Evolutionary conservation across 2,329 filamentous ascomycete genomes (phyloP), one percentile per base, ranked within the genome.

Genomic region (Fusarium sp.): DNA sequence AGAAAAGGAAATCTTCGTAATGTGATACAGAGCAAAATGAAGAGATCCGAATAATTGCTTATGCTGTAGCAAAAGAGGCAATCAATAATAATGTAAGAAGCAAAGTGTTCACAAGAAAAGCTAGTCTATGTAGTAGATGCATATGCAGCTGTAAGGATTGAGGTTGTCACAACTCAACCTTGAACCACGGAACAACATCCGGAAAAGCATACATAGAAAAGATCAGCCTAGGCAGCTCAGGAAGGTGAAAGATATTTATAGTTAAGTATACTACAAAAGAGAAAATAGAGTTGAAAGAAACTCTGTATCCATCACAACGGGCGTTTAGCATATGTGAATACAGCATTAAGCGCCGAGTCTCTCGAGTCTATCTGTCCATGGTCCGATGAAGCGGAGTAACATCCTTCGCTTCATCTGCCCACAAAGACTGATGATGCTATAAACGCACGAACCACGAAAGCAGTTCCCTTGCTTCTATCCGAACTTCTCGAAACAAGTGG

Each of bases 401-500:
- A 59, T 53, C 54, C 20, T 30, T 24, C 16, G 44, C 45, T 45
- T 52, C 44, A 47, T 68, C 51, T 54, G 45, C 42, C 46, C 59
- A 66, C 50, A 56, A 30, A 42, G 43, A 47, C 46, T 46, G 57
- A 67, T 67, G 67, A 51, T 65, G 63, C 60, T 66, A 68, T 60
- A 57, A 47, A 56, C 25, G 54, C 46, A 59, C 32, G 53, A 56
- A 63, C 59, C 61, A 62, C 34, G 46, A 20, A 42, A 45, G 40
- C 16, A 34, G 27, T 22, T 46, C 20, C 45, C 18, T 45, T 24
- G 22, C 38, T 73, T 74, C 67, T 11, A 68, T 52, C 56, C 42
- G 34, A 32, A 61, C 68, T 75, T 75, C 71, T 72, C 59, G 71
- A 75, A 75, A 55, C 53, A 75, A 73, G 71, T 64, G 69, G 69